Evolutionary conservation across 2,329 filamentous ascomycete species (phyloP).

Genomic region (Penicillium sp.): DNA sequence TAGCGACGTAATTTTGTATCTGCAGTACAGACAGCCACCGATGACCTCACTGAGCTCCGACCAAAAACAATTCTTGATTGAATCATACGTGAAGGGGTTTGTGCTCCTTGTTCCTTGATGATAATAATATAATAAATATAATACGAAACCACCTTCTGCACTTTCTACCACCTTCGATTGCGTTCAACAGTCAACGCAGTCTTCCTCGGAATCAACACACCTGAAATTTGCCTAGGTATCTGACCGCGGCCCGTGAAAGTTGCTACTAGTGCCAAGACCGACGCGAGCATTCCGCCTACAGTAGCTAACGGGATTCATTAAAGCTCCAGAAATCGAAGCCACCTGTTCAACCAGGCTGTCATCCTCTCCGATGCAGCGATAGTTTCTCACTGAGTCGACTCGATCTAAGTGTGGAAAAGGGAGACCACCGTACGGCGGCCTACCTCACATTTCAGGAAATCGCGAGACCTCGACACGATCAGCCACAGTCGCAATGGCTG

Average conservation of each 20-base stretch:
- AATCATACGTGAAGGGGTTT: neutral
- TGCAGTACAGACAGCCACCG: constrained; percentile 15
- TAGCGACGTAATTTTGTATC: constrained; percentile 4
- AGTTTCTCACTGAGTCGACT: neutral
- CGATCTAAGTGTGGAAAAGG: constrained; percentile 4
- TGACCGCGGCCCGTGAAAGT: constrained; percentile 23
- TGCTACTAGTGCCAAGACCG: constrained; percentile 22
- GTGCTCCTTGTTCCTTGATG: neutral
- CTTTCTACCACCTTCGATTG: neutral
- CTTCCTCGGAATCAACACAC: constrained; percentile 8
- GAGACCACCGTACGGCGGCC: constrained; percentile 4
- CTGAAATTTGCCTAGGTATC: constrained; percentile 1
- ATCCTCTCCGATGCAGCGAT: constrained; percentile 5
- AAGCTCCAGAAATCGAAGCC: constrained; percentile 1
- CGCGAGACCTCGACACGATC: constrained; percentile 11
- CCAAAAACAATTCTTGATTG: constrained; percentile 12
- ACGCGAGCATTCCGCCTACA: constrained; percentile 25
- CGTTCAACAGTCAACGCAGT: neutral
- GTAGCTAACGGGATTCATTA: constrained; percentile 8
- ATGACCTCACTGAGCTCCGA: constrained; percentile 26
- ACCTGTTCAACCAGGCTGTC: neutral
- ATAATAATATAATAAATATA: constrained; percentile 2
- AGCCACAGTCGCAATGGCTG: constrained; percentile 24
- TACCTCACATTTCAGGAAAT: constrained; percentile 6
- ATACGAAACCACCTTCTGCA: neutral